Conservation (phyloP, 495 filamentous ascomycete species). For the Aspergillus avenaceus region DNA sequence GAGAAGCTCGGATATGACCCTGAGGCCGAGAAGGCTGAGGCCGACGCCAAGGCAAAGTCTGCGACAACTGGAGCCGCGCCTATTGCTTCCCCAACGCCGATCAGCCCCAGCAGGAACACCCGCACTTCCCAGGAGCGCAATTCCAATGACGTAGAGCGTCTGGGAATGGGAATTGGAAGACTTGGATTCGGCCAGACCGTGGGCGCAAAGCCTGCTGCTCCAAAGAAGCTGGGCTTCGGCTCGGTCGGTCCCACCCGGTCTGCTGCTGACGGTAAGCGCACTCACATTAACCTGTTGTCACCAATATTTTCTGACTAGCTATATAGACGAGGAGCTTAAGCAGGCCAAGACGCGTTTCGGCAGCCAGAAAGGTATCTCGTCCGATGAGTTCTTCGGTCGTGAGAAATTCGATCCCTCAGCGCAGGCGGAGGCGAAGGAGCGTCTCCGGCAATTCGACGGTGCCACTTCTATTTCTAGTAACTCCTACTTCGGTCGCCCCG, state of each 20-base stretch:
- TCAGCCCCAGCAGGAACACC: slow-evolving; percentile 57
- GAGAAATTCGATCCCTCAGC: slow-evolving; percentile 75
- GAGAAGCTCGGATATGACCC: slow-evolving; percentile 98
- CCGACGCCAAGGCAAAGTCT: slow-evolving; percentile 49
- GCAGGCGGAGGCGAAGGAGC: slow-evolving; percentile 78
- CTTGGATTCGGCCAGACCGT: slow-evolving; percentile 90
- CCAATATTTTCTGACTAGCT: neutral
- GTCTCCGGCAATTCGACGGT: slow-evolving; percentile 88
- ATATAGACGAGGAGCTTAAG: slow-evolving; percentile 36
- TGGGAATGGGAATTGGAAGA: slow-evolving; percentile 85
- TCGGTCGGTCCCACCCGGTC: slow-evolving; percentile 65
- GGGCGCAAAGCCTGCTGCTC: slow-evolving; percentile 56
- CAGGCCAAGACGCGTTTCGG: slow-evolving; percentile 58
- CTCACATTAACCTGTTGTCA: neutral
- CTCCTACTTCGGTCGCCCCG: slow-evolving; percentile 89
- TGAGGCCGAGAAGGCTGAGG: slow-evolving; percentile 71
- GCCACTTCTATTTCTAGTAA: slow-evolving; percentile 91
- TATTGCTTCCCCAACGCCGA: slow-evolving; percentile 68
- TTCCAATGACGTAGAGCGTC: slow-evolving; percentile 76
- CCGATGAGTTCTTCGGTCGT: slow-evolving; percentile 96
- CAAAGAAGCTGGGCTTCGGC: slow-evolving; percentile 85
- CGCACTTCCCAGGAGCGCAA: slow-evolving; percentile 48
- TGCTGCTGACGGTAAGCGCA: slow-evolving; percentile 60
- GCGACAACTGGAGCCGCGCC: slow-evolving; percentile 49
- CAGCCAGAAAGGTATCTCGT: slow-evolving; percentile 90